phyloP scores from a whole-genome alignment of 768 basidiomycete genomes.

The Mrakia gelida region DNA sequence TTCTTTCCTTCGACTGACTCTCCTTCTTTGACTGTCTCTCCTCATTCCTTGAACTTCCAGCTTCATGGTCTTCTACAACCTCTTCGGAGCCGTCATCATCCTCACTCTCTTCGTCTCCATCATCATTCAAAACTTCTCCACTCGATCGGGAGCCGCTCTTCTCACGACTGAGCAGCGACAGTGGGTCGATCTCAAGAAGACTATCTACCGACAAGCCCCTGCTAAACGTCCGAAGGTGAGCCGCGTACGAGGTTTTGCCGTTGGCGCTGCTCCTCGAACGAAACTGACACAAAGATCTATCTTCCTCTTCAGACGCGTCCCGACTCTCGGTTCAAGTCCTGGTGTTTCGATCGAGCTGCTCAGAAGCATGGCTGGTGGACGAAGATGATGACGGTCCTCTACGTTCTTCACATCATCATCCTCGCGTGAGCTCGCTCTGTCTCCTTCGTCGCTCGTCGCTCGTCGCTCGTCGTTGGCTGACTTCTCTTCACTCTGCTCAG shows the following conservation, averaged over 20 bases:
- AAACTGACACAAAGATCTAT: background rate
- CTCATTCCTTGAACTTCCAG: conserved; percentile 47
- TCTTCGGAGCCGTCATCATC: conserved; percentile 84
- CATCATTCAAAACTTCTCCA: conserved; percentile 89
- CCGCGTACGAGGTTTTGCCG: no score
- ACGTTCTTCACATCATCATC: conserved; percentile 72
- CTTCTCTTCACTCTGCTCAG: background rate
- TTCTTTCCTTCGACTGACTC: no score
- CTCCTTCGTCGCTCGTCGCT: background rate
- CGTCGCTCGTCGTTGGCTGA: background rate
- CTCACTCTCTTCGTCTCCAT: conserved; percentile 59
- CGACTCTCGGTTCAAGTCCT: conserved; percentile 55
- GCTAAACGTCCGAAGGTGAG: conserved; percentile 65
- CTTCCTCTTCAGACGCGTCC: conserved; percentile 48
- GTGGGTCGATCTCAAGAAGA: conserved; percentile 88
- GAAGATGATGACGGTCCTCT: conserved; percentile 68
- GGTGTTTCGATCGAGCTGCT: conserved; percentile 90
- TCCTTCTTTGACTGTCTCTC: no score
- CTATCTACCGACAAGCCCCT: conserved; percentile 52
- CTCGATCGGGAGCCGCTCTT: conserved; percentile 78
- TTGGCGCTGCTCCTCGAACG: background rate
- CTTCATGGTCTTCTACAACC: conserved; percentile 86
- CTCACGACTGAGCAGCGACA: conserved; percentile 77
- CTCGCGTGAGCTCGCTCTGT: conserved; percentile 53
- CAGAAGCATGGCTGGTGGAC: conserved; percentile 94